phyloP scores from a whole-genome alignment of 805 yeast species.

The Metschnikowia drakensbergensis region DNA sequence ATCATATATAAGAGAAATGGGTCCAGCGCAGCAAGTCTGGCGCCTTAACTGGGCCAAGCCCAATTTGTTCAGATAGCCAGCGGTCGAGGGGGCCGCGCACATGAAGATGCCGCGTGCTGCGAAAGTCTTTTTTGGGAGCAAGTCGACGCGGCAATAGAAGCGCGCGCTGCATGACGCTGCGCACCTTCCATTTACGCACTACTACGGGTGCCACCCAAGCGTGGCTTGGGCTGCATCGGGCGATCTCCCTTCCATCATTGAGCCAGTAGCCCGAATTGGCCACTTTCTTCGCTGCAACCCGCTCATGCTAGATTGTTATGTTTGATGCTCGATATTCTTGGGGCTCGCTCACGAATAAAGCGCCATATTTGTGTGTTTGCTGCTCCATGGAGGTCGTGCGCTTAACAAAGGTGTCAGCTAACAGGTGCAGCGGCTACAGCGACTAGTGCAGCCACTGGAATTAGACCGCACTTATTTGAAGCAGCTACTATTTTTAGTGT shows the following conservation, averaged over 20 bases:
- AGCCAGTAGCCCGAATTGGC: background rate
- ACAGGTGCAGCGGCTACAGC: no score
- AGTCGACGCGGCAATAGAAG: background rate
- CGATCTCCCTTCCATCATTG: background rate
- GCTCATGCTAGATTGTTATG: background rate
- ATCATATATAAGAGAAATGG: background rate
- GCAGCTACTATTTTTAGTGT: no score
- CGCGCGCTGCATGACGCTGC: background rate
- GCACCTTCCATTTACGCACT: background rate
- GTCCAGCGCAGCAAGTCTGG: background rate
- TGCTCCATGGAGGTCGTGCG: no score
- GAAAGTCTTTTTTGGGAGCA: slow-evolving; percentile 3
- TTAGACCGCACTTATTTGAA: no score
- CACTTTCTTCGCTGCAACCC: slow-evolving; percentile 4
- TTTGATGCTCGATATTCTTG: background rate
- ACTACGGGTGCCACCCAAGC: background rate
- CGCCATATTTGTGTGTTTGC: no score
- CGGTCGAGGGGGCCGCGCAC: slow-evolving; percentile 1
- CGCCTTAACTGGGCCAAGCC: background rate
- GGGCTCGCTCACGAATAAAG: no score
- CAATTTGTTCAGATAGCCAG: slow-evolving; percentile 2
- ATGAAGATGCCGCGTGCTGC: slow-evolving; percentile 1
- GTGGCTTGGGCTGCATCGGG: slow-evolving; percentile 4
- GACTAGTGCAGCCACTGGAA: no score
- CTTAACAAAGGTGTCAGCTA: no score